Evolutionary conservation across 2,329 filamentous ascomycete species (phyloP).

Genomic region (Aspergillus terreus): DNA sequence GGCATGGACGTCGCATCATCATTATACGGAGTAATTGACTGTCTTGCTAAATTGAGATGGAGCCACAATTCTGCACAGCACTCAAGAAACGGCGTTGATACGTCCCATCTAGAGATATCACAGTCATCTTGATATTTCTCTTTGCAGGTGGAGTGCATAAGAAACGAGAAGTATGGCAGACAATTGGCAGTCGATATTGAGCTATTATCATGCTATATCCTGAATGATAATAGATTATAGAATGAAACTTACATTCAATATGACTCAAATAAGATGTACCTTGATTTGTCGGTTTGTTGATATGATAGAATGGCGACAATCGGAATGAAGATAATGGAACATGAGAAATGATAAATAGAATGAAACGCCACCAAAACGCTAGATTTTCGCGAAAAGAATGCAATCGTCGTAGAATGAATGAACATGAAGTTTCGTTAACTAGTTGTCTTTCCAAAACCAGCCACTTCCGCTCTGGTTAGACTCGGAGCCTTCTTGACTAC

Average conservation of each 20-base stretch:
- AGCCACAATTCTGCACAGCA: no score
- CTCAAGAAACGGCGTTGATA: no score
- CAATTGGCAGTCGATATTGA: no score
- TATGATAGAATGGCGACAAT: background rate
- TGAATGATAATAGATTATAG: background rate
- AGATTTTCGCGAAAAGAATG: background rate
- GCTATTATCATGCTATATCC: no score
- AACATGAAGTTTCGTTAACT: background rate
- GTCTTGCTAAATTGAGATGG: no score
- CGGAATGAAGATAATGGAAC: no score
- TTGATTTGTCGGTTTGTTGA: background rate
- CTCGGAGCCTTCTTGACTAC: constrained; percentile 6
- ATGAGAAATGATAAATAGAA: no score
- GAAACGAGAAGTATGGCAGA: no score
- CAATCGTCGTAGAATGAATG: background rate
- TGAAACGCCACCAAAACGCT: background rate
- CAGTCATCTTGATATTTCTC: no score
- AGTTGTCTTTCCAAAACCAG: constrained; percentile 38
- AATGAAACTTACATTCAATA: background rate
- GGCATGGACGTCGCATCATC: background rate
- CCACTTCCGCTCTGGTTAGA: constrained; percentile 18
- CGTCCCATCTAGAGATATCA: no score
- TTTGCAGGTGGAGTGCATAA: no score
- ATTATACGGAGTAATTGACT: background rate
- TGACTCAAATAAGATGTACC: background rate